Conservation (phyloP, 768 basidiomycete genomes). For the Suillus sp. region DNA sequence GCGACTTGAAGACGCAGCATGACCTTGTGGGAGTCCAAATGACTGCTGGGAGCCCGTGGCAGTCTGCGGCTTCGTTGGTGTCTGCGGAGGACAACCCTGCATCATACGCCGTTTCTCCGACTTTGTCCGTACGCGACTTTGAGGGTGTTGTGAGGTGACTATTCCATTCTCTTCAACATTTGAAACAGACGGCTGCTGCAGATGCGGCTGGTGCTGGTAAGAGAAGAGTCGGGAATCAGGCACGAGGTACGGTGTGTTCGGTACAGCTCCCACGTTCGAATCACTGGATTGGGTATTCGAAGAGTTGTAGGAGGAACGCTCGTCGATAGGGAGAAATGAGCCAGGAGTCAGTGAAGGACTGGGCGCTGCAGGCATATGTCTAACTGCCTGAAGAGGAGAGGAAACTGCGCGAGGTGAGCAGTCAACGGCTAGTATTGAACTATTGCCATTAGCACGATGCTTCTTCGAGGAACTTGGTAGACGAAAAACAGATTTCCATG, state of each 20-base stretch:
- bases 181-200: constrained; percentile 12
- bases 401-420: constrained; percentile 35
- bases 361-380: constrained; percentile 38
- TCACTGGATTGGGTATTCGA: constrained; percentile 77
- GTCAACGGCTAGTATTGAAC: constrained; percentile 53
- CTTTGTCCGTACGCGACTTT: constrained; percentile 42
- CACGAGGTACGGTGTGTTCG: constrained; percentile 30
- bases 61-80: constrained; percentile 30
- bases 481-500: constrained; percentile 79
- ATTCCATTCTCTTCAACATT: constrained; percentile 24
- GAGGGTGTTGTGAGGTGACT: constrained; percentile 27
- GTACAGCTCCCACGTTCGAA: constrained; percentile 47
- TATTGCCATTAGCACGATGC: constrained; percentile 36
- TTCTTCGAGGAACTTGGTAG: constrained; percentile 70
- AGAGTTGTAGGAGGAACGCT: constrained; percentile 77
- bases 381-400: constrained; percentile 31
- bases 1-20: constrained; percentile 37
- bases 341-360: constrained; percentile 55
- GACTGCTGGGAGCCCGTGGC: constrained; percentile 43
- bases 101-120: constrained; percentile 49
- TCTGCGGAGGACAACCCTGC: constrained; percentile 48
- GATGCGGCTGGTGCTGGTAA: constrained; percentile 18
- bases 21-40: constrained; percentile 32
- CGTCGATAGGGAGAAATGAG: constrained; percentile 55
- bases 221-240: constrained; percentile 26